phyloP scores from a whole-genome alignment of 2,329 filamentous ascomycete genomes.

The Botrytis fragariae region DNA sequence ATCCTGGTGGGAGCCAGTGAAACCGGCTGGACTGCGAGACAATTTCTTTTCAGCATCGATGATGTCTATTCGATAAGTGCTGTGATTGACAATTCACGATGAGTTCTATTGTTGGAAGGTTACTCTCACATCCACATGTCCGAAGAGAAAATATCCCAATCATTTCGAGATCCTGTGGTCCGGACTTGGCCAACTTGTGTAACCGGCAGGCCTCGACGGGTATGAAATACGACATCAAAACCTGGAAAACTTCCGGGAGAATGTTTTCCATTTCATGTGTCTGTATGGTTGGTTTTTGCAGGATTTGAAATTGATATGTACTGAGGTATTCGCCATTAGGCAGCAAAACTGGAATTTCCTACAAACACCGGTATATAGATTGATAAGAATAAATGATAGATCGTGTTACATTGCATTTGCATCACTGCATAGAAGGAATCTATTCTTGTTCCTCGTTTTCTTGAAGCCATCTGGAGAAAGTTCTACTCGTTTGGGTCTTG shows the following conservation, averaged over 20 bases:
- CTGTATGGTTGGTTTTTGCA: neutral
- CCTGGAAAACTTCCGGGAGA: neutral
- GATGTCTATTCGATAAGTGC: neutral
- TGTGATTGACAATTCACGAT: neutral
- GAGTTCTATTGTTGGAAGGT: neutral
- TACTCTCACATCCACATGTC: slow-evolving; percentile 4
- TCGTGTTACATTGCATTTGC: neutral
- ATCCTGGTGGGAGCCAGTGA: neutral
- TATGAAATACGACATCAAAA: neutral
- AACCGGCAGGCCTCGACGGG: neutral
- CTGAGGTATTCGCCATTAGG: neutral
- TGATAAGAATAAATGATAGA: neutral
- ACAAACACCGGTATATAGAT: neutral
- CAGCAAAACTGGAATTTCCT: neutral
- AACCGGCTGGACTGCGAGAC: neutral
- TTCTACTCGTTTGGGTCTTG: neutral
- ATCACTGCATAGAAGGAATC: neutral
- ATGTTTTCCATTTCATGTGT: neutral
- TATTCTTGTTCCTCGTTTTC: neutral
- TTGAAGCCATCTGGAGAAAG: neutral
- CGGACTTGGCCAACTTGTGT: neutral
- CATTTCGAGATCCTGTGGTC: neutral
- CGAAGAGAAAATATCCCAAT: neutral
- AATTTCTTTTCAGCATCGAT: neutral
- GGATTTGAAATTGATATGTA: neutral